Evolutionary conservation across 495 filamentous ascomycete species (phyloP).

Genomic region (Tuber melanosporum): DNA sequence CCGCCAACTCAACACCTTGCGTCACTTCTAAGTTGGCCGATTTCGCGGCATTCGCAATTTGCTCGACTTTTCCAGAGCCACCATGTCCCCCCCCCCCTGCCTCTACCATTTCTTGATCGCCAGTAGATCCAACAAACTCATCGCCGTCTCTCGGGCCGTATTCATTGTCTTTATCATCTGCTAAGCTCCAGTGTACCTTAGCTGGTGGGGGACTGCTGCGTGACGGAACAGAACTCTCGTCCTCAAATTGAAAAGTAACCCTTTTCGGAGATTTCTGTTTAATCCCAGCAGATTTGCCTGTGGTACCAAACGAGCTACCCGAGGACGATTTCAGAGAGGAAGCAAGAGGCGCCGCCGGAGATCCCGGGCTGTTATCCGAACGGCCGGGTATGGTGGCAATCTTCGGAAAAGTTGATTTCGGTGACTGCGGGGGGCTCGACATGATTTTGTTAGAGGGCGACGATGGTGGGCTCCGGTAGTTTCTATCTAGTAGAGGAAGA

Average conservation of each 20-base stretch:
- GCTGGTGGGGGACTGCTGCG: slow-evolving; percentile 40
- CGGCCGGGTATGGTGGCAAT: slow-evolving; percentile 25
- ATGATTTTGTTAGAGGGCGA: slow-evolving; percentile 7
- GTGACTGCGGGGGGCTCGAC: slow-evolving; percentile 11
- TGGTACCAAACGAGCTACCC: slow-evolving; percentile 34
- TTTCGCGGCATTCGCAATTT: slow-evolving; percentile 22
- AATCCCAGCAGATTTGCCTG: slow-evolving; percentile 20
- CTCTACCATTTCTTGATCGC: slow-evolving; percentile 18
- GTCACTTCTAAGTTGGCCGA: background rate
- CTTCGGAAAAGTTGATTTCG: slow-evolving; percentile 23
- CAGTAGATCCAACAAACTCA: slow-evolving; percentile 24
- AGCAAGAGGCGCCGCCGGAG: slow-evolving; percentile 37
- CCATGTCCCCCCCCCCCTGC: slow-evolving; percentile 13
- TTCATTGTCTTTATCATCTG: slow-evolving; percentile 10
- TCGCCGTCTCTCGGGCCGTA: slow-evolving; percentile 22
- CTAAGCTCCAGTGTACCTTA: slow-evolving; percentile 33
- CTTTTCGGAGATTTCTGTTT: slow-evolving; percentile 42
- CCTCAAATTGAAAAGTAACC: slow-evolving; percentile 42
- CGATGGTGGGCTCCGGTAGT: slow-evolving; percentile 23
- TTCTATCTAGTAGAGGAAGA: slow-evolving; percentile 38
- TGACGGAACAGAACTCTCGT: slow-evolving; percentile 40
- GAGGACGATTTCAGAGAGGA: slow-evolving; percentile 41
- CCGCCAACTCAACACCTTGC: slow-evolving; percentile 20
- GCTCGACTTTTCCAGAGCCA: slow-evolving; percentile 27
- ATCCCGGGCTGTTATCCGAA: slow-evolving; percentile 16